These are phyloP conservation scores for Voacanga thouarsii DNA, from an alignment of 257 asterid species.

Conservation along the genomic window DNA sequence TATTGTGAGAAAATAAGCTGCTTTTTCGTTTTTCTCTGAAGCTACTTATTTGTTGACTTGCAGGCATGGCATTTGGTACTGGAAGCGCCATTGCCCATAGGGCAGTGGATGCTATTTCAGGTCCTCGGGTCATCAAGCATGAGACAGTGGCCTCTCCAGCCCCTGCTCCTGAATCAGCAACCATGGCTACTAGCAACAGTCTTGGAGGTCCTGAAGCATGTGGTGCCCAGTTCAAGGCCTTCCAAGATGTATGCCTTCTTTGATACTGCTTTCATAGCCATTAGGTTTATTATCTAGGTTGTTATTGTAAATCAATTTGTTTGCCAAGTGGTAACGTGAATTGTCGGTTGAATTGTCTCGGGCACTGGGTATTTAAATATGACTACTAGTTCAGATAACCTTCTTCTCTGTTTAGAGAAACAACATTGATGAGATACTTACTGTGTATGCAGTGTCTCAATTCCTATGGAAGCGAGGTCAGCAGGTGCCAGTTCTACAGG, in stretches of 20 bases:
- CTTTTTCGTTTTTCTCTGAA: not conserved
- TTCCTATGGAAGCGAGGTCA: constrained; percentile 19
- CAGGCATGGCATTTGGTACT: constrained; percentile 24
- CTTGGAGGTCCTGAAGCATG: constrained; percentile 15
- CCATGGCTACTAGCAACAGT: not conserved
- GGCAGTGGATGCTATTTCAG: constrained; percentile 15
- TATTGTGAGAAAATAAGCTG: too few relatives aligned
- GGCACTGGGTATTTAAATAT: too few relatives aligned
- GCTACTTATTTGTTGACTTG: not conserved
- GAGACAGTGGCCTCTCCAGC: constrained; percentile 3
- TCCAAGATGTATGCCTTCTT: constrained; percentile 19
- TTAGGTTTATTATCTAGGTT: too few relatives aligned
- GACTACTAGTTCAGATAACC: too few relatives aligned
- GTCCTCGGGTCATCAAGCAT: constrained; percentile 10
- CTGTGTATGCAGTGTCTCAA: constrained; percentile 22
- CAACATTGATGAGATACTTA: not conserved
- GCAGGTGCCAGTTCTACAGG: constrained; percentile 34
- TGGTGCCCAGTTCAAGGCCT: constrained; percentile 14
- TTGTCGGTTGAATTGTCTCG: too few relatives aligned
- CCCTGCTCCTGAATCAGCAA: not conserved
- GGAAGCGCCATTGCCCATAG: constrained; percentile 18
- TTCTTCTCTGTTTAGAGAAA: not conserved
- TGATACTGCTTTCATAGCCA: not conserved
- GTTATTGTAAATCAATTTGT: too few relatives aligned
- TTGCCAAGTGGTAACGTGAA: too few relatives aligned